Conservation (phyloP, 495 filamentous ascomycete species). For the Trypethelium eluteriae region DNA sequence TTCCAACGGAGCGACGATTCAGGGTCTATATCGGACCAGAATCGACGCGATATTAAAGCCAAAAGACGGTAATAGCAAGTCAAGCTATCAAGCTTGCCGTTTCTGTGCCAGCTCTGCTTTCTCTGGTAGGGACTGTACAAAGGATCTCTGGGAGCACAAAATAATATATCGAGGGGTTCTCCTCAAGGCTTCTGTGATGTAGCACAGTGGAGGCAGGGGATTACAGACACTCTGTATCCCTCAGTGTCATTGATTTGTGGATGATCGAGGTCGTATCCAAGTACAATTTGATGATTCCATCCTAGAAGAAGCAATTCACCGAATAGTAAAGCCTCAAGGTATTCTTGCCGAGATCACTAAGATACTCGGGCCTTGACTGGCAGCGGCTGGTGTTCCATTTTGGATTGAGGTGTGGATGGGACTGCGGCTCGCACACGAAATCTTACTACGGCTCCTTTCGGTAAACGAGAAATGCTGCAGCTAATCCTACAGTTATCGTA, state of each 20-base stretch:
- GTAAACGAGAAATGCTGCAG: neutral
- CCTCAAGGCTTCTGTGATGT: neutral
- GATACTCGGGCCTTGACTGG: neutral
- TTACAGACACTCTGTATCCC: constrained; percentile 1
- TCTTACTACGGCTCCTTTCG: neutral
- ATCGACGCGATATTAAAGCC: neutral
- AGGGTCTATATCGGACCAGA: neutral
- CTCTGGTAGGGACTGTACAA: neutral
- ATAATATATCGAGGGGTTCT: neutral
- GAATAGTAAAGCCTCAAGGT: neutral
- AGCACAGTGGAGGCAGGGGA: constrained; percentile 8
- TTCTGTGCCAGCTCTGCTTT: neutral
- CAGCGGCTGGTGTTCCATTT: neutral
- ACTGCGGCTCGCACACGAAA: neutral
- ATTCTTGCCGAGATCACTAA: neutral
- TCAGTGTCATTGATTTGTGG: neutral
- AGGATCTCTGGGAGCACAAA: neutral
- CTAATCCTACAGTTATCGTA: constrained; percentile 3
- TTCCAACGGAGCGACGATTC: neutral
- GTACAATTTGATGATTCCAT: neutral
- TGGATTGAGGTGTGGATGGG: neutral
- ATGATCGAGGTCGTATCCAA: neutral
- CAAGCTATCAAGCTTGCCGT: neutral
- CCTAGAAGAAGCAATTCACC: neutral
- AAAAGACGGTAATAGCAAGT: neutral